Percentiles rank a stretch among this genome's conserved stretches.
Conservation (phyloP, 306 rosid species). For the Dalbergia oliveri region DNA sequence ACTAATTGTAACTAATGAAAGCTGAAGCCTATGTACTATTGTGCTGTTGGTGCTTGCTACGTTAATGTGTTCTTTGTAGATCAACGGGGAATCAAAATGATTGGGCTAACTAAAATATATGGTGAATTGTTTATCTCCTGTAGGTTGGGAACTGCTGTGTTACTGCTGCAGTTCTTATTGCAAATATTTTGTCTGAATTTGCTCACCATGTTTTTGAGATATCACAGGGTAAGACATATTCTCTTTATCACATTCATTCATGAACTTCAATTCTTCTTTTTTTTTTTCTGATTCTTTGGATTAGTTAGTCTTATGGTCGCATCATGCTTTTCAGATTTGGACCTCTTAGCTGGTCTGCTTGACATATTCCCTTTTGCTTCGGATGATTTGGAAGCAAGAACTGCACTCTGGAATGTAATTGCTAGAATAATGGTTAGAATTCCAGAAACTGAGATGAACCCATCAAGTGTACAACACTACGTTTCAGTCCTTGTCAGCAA, state of each 20-base stretch:
- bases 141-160: slow-evolving; percentile 88
- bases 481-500: slow-evolving; percentile 70
- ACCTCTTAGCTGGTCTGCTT: slow-evolving; percentile 78
- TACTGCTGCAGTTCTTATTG: slow-evolving; percentile 81
- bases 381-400: slow-evolving; percentile 84
- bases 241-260: slow-evolving; percentile 10
- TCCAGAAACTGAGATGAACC: slow-evolving; percentile 67
- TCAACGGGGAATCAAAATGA: slow-evolving; percentile 29
- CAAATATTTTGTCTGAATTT: slow-evolving; percentile 84
- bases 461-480: slow-evolving; percentile 57
- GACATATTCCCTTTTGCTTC: slow-evolving; percentile 86
- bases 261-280: slow-evolving; percentile 17
- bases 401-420: slow-evolving; percentile 85
- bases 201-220: slow-evolving; percentile 64
- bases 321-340: slow-evolving; percentile 61
- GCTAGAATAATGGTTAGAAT: slow-evolving; percentile 71
- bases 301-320: slow-evolving; percentile 35
- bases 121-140: slow-evolving; percentile 46
- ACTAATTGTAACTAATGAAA: neutral
- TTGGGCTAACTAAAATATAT: slow-evolving; percentile 38
- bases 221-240: slow-evolving; percentile 61
- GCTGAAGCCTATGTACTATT: neutral
- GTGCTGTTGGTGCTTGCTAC: slow-evolving; percentile 13
- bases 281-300: slow-evolving; percentile 28
- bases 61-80: slow-evolving; percentile 14